Percentiles rank a stretch among this genome's conserved stretches.
phyloP scores from a whole-genome alignment of 257 asterid genomes.

The Haberlea rhodopensis region DNA sequence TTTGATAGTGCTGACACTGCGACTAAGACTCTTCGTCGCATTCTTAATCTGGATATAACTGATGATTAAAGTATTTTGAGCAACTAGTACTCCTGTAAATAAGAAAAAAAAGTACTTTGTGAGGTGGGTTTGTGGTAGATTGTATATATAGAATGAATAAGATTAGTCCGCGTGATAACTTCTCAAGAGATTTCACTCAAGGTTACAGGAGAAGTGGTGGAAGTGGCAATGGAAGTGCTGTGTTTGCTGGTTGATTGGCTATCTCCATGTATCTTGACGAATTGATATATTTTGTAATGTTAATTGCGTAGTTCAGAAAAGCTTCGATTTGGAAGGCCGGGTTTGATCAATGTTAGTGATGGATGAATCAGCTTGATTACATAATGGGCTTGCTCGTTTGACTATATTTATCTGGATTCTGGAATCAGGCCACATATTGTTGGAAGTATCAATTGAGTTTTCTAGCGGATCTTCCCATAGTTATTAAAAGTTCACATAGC shows the following conservation, averaged over 20 bases:
- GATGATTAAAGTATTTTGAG: conserved; percentile 50
- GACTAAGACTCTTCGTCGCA: conserved; percentile 90
- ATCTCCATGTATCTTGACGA: conserved; percentile 32
- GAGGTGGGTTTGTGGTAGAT: conserved; percentile 30
- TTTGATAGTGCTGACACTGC: conserved; percentile 63
- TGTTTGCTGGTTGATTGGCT: conserved; percentile 37
- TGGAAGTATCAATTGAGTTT: conserved; percentile 22
- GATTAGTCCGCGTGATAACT: conserved; percentile 31
- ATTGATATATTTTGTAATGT: conserved; percentile 18
- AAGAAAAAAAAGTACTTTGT: conserved; percentile 33
- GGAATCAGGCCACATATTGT: conserved; percentile 22
- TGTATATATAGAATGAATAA: conserved; percentile 49
- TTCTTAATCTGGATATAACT: conserved; percentile 77
- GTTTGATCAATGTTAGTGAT: background rate
- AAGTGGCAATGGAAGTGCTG: conserved; percentile 34
- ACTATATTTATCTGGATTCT: conserved; percentile 21
- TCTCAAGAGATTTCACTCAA: conserved; percentile 24
- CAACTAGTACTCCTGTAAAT: conserved; percentile 42
- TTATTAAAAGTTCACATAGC: no score
- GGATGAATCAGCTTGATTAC: conserved; percentile 20
- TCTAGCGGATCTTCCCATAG: conserved; percentile 13
- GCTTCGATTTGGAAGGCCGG: conserved; percentile 26
- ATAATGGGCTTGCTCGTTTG: background rate
- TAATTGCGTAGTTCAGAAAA: conserved; percentile 22
- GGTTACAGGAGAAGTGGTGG: conserved; percentile 25